phyloP scores from a whole-genome alignment of 176 grass and related monocot species.

The Avena sativa region DNA sequence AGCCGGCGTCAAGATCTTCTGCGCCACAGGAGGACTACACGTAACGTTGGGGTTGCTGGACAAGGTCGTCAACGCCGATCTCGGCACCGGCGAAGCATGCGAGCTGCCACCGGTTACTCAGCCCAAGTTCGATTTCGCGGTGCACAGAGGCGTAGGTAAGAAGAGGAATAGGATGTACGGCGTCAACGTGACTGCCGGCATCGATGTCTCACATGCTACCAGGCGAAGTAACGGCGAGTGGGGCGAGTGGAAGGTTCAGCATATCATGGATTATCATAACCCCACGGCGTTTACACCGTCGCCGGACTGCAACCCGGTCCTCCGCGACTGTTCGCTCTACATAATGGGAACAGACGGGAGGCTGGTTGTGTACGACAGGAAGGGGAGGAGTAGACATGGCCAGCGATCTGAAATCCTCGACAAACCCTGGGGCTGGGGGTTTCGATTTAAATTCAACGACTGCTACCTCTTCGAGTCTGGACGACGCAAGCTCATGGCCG shows the following conservation, averaged over 20 bases:
- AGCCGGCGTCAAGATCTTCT: constrained; percentile 1
- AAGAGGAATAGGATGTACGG: too few species aligned
- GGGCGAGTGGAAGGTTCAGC: too few species aligned
- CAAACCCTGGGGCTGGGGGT: neutral
- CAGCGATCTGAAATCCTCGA: neutral
- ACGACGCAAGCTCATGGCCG: neutral
- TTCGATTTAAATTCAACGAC: neutral
- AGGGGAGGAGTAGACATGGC: neutral
- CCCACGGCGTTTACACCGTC: too few species aligned
- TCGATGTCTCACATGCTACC: neutral
- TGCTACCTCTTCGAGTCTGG: neutral
- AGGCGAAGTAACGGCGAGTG: too few species aligned
- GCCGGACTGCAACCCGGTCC: too few species aligned
- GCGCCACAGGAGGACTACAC: constrained; percentile 7
- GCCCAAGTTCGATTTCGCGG: neutral
- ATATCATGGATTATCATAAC: too few species aligned
- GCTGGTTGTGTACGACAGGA: neutral
- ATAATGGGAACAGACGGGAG: neutral
- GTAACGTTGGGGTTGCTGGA: neutral
- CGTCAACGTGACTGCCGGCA: too few species aligned
- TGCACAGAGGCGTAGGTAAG: too few species aligned
- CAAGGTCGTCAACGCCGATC: neutral
- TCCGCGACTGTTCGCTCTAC: neutral
- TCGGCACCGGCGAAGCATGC: neutral
- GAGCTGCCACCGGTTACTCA: neutral